Conservation (phyloP, 78 protist species). For the Dictyostelium purpureum region DNA sequence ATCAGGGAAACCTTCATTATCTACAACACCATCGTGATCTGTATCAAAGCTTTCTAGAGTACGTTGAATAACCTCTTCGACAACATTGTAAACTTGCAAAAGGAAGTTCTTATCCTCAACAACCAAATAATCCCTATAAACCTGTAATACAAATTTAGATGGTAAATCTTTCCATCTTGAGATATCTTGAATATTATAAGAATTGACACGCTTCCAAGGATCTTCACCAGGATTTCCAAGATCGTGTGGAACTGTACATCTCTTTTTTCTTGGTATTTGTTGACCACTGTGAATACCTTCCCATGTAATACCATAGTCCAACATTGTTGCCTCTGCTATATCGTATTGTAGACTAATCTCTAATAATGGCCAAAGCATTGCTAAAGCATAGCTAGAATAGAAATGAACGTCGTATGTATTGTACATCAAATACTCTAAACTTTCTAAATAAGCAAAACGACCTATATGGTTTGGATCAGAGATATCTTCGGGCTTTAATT, state of each 20-base stretch:
- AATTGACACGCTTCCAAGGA: constrained; percentile 86
- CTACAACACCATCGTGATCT: constrained; percentile 87
- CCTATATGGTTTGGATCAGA: constrained; percentile 49
- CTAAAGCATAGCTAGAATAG: constrained; percentile 88
- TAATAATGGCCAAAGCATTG: constrained; percentile 81
- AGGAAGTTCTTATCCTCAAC: constrained; percentile 35
- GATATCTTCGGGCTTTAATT: constrained; percentile 17
- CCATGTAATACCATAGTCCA: constrained; percentile 25
- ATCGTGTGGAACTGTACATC: constrained; percentile 88
- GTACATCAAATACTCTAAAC: constrained; percentile 90
- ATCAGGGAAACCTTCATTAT: constrained; percentile 89
- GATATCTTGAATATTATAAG: constrained; percentile 89
- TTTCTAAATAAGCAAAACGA: constrained; percentile 86
- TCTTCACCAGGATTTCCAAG: constrained; percentile 84
- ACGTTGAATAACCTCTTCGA: constrained; percentile 21
- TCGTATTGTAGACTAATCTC: constrained; percentile 78
- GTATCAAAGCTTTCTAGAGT: constrained; percentile 70
- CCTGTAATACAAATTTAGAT: constrained; percentile 84
- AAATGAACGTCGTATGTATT: constrained; percentile 94
- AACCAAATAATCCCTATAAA: constrained; percentile 68
- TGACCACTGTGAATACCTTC: constrained; percentile 55
- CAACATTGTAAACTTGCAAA: constrained; percentile 25
- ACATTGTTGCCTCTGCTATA: constrained; percentile 47
- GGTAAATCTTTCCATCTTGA: constrained; percentile 90
- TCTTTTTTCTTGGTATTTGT: constrained; percentile 61